Evolutionary conservation across 441 rosid species (phyloP).

Genomic region (Bruguiera hainesii): DNA sequence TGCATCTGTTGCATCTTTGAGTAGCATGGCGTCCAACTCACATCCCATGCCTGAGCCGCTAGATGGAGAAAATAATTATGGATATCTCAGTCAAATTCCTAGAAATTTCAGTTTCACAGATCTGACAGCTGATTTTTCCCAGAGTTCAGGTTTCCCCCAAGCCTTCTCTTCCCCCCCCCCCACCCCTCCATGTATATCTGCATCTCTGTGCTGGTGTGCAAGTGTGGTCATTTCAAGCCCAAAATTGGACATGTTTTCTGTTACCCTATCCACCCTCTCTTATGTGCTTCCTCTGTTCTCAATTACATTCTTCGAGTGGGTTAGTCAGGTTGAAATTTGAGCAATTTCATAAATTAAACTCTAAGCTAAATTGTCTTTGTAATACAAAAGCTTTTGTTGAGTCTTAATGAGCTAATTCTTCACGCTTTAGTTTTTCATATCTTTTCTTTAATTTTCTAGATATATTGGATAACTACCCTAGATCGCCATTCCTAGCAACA

Average conservation of each 20-base stretch:
- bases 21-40: constrained; percentile 66
- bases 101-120: constrained; percentile 92
- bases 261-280: not conserved
- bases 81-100: constrained; percentile 34
- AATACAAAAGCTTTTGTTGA: not conserved
- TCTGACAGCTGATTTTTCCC: constrained; percentile 82
- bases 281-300: not conserved
- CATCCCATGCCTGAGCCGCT: constrained; percentile 66
- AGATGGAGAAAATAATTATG: constrained; percentile 50
- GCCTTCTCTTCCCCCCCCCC: not conserved
- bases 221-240: not conserved
- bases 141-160: constrained; percentile 66
- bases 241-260: not conserved
- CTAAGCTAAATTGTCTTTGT: not conserved
- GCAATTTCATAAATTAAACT: not conserved
- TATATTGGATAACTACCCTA: constrained; percentile 73
- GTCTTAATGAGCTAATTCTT: not conserved
- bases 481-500: constrained; percentile 77
- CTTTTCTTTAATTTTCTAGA: constrained; percentile 35
- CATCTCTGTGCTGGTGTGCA: not conserved
- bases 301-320: not conserved
- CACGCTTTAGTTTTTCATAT: not conserved
- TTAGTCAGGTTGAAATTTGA: not conserved
- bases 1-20: constrained; percentile 65
- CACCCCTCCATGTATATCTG: not conserved